Evolutionary conservation across 345 rosid species (phyloP).

Genomic region (Carallia pectinifolia): DNA sequence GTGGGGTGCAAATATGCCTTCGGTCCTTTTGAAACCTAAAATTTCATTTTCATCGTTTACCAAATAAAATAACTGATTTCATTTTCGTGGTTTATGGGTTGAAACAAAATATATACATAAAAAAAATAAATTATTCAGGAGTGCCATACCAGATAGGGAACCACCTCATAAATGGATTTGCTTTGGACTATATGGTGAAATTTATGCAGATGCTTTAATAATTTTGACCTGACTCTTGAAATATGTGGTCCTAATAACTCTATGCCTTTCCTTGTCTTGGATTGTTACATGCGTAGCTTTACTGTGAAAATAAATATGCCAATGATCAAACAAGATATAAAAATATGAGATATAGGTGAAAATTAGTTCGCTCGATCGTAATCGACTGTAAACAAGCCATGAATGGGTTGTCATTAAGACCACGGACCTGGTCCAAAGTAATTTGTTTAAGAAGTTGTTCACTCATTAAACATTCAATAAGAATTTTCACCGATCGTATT

Average conservation of each 20-base stretch:
- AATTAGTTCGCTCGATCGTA: no score
- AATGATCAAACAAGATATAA: no score
- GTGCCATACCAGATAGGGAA: not conserved
- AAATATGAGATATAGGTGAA: no score
- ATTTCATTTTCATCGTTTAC: not conserved
- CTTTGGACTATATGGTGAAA: constrained; percentile 2
- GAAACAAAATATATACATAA: not conserved
- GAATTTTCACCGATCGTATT: no score
- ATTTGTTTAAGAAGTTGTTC: no score
- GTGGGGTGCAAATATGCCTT: not conserved
- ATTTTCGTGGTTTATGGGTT: not conserved
- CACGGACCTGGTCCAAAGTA: no score
- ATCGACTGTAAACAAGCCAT: no score
- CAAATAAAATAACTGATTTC: not conserved
- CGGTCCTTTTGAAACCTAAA: no score
- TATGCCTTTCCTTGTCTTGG: not conserved
- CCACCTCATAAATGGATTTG: not conserved
- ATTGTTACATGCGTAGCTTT: not conserved
- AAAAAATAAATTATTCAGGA: not conserved
- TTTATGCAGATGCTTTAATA: not conserved
- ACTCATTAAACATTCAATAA: no score
- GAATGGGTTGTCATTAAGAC: no score
- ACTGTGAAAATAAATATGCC: not conserved
- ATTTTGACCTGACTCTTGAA: constrained; percentile 9
- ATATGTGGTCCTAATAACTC: not conserved